These are phyloP conservation scores for Fonsecaea nubica DNA, from an alignment of 2,329 filamentous ascomycete species.

Conservation along the genomic window DNA sequence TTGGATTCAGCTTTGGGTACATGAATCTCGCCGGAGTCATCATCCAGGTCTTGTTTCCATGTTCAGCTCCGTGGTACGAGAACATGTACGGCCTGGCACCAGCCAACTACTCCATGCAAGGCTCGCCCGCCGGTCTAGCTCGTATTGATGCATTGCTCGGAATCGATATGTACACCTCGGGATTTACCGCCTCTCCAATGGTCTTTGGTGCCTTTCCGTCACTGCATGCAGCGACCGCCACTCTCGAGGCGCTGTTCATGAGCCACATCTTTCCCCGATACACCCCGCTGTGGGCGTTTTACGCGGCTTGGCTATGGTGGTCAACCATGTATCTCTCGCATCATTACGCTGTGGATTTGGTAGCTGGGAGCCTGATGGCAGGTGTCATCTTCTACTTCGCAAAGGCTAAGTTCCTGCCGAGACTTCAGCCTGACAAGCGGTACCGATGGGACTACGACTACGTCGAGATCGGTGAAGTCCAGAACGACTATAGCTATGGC, in stretches of 20 bases:
- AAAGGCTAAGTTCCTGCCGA: constrained; percentile 79
- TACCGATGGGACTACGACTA: constrained; percentile 97
- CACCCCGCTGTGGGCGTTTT: constrained; percentile 78
- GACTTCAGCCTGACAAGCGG: constrained; percentile 80
- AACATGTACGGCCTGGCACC: constrained; percentile 88
- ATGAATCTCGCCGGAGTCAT: constrained; percentile 87
- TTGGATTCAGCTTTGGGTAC: constrained; percentile 87
- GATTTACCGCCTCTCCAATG: constrained; percentile 86
- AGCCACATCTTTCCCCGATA: constrained; percentile 87
- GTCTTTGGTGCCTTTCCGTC: constrained; percentile 96
- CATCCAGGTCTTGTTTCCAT: constrained; percentile 89
- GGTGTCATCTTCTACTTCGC: constrained; percentile 81
- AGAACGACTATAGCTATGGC: constrained; percentile 59
- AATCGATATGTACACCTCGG: constrained; percentile 89
- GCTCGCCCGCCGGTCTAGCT: constrained; percentile 85
- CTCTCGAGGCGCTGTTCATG: constrained; percentile 90
- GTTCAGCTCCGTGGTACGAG: constrained; percentile 97
- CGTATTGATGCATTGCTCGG: constrained; percentile 90
- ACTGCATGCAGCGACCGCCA: constrained; percentile 86
- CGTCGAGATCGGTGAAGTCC: constrained; percentile 77
- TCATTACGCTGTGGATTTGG: constrained; percentile 93
- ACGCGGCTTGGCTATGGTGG: constrained; percentile 96
- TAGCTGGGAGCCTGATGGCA: constrained; percentile 80
- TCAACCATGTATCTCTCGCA: constrained; percentile 98
- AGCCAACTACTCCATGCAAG: constrained; percentile 88